A percentile compares a stretch with the other conserved stretches of the same genome.
phyloP scores from a whole-genome alignment of 345 rosid species.

The Sonneratia alba region DNA sequence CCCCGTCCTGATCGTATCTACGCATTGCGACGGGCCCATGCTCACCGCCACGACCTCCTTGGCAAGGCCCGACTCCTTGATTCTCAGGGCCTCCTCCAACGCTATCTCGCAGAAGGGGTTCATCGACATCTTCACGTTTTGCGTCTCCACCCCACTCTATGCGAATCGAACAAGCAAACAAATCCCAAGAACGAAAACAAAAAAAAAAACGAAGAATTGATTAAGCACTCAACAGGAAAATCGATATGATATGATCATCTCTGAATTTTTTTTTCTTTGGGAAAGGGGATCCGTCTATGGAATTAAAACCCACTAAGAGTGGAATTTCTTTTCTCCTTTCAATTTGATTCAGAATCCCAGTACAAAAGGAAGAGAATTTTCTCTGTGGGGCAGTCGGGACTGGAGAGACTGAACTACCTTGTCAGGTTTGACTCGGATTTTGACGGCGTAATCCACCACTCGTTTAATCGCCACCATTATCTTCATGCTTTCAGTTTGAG shows the following conservation, averaged over 20 bases:
- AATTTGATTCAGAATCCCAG: not conserved
- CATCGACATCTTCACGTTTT: slow-evolving; percentile 96
- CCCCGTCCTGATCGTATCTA: slow-evolving; percentile 84
- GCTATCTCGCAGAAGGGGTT: slow-evolving; percentile 97
- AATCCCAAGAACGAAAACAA: too few species aligned
- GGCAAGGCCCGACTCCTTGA: slow-evolving; percentile 76
- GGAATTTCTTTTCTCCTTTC: not conserved
- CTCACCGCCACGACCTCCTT: slow-evolving; percentile 75
- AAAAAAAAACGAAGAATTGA: not conserved
- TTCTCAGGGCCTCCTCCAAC: slow-evolving; percentile 75
- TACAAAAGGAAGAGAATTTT: not conserved
- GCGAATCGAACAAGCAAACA: not conserved
- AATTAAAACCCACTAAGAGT: not conserved
- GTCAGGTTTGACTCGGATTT: slow-evolving; percentile 88
- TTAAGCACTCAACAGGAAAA: not conserved
- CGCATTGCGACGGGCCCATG: slow-evolving; percentile 61
- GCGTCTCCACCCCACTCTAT: slow-evolving; percentile 86
- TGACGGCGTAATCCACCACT: slow-evolving; percentile 87
- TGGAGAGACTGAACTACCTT: slow-evolving; percentile 37
- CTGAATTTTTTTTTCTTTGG: not conserved
- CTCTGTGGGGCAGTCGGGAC: not conserved
- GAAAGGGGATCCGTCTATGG: too few species aligned
- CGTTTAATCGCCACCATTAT: slow-evolving; percentile 85
- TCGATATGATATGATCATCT: not conserved
- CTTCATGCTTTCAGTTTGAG: slow-evolving; percentile 40